phyloP scores from a whole-genome alignment of 2,329 filamentous ascomycete genomes.

The Penicillium sumatraense region DNA sequence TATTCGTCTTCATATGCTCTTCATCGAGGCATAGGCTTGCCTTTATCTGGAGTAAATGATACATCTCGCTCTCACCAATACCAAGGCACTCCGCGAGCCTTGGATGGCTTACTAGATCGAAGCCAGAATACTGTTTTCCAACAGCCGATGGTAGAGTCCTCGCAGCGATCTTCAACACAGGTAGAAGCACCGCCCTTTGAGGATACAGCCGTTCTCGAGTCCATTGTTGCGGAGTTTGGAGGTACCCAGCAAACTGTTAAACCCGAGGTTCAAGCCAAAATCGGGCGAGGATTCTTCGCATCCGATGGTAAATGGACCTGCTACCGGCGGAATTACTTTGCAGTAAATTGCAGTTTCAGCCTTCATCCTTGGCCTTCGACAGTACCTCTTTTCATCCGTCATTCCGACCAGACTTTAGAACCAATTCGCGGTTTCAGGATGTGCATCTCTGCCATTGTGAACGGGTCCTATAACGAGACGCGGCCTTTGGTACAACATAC shows the following conservation, averaged over 20 bases:
- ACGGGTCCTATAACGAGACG: constrained; percentile 72
- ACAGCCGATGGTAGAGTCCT: constrained; percentile 33
- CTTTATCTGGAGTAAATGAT: constrained; percentile 38
- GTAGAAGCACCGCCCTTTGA: constrained; percentile 48
- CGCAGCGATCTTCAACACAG: constrained; percentile 23
- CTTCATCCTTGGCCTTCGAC: constrained; percentile 64
- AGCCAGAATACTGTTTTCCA: constrained; percentile 36
- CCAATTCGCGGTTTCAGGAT: constrained; percentile 78
- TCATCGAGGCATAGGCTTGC: constrained; percentile 36
- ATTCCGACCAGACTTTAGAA: constrained; percentile 50
- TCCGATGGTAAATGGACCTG: constrained; percentile 87
- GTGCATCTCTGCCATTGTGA: constrained; percentile 81
- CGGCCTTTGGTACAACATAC: constrained; percentile 91
- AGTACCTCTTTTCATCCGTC: constrained; percentile 63
- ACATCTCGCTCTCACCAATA: constrained; percentile 40
- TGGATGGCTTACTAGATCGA: constrained; percentile 39
- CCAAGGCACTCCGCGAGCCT: constrained; percentile 35
- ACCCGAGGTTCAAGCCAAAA: constrained; percentile 75
- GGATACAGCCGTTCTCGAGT: constrained; percentile 42
- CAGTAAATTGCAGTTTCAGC: constrained; percentile 78
- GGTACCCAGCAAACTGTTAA: constrained; percentile 57
- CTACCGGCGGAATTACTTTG: constrained; percentile 90
- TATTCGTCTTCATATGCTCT: constrained; percentile 41
- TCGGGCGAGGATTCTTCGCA: constrained; percentile 88
- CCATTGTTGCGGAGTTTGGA: constrained; percentile 37